Conservation (phyloP, 2,329 filamentous ascomycete species). For the Cladobotryum protrusum region DNA sequence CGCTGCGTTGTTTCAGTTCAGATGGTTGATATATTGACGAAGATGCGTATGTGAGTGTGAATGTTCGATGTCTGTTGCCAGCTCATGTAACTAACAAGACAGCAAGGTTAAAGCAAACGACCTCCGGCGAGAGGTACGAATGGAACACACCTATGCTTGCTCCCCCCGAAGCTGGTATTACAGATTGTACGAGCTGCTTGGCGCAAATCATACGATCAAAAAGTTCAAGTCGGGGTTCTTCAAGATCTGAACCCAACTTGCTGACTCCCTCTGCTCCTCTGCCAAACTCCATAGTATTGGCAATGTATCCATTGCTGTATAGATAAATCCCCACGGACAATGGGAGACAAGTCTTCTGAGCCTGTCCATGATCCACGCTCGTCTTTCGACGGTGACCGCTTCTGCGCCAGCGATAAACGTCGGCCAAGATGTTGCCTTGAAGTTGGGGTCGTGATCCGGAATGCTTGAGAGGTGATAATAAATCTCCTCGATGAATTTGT, state of each 20-base stretch:
- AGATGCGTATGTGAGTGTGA: too few species aligned
- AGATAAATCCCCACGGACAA: constrained; percentile 44
- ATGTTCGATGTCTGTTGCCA: too few species aligned
- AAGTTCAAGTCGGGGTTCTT: constrained; percentile 37
- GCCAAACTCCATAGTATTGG: constrained; percentile 38
- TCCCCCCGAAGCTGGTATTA: too few species aligned
- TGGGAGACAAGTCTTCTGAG: constrained; percentile 33
- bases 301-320: constrained; percentile 41
- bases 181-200: too few species aligned
- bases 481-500: constrained; percentile 38
- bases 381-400: constrained; percentile 34
- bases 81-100: too few species aligned
- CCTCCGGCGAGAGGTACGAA: too few species aligned
- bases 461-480: constrained; percentile 42
- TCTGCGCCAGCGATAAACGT: constrained; percentile 51
- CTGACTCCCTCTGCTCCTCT: constrained; percentile 21
- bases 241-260: constrained; percentile 40
- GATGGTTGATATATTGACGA: too few species aligned
- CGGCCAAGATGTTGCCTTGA: constrained; percentile 53
- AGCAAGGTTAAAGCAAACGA: too few species aligned
- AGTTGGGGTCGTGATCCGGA: constrained; percentile 42
- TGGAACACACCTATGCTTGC: too few species aligned
- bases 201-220: constrained; percentile 32
- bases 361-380: constrained; percentile 44
- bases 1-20: too few species aligned